Percentiles rank a stretch among this genome's conserved stretches.
phyloP scores from a whole-genome alignment of 495 filamentous ascomycete genomes.

The Viridothelium virens region DNA sequence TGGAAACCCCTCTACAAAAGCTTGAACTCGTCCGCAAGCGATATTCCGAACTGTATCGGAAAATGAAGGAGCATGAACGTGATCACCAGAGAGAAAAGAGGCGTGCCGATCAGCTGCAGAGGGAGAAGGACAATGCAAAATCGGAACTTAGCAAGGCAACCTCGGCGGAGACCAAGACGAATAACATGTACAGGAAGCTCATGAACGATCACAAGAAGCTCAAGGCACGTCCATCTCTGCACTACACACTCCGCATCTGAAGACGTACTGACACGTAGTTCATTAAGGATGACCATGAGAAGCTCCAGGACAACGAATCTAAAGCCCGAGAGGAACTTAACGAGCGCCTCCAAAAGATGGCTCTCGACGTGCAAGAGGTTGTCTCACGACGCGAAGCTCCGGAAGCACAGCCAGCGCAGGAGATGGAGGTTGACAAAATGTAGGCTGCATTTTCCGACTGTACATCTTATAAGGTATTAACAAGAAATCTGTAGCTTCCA shows the following conservation, averaged over 20 bases:
- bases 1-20: constrained; percentile 63
- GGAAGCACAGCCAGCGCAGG: constrained; percentile 41
- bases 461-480: neutral
- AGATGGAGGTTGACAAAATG: constrained; percentile 82
- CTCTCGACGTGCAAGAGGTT: constrained; percentile 73
- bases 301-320: constrained; percentile 72
- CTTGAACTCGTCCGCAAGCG: constrained; percentile 85
- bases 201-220: constrained; percentile 95
- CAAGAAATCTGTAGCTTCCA: constrained; percentile 55
- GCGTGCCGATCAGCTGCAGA: constrained; percentile 86
- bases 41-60: constrained; percentile 80
- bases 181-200: constrained; percentile 86
- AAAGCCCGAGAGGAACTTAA: constrained; percentile 76
- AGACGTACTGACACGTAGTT: constrained; percentile 17
- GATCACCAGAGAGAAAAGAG: constrained; percentile 95
- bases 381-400: constrained; percentile 71
- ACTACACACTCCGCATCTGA: constrained; percentile 9
- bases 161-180: constrained; percentile 84
- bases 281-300: constrained; percentile 79
- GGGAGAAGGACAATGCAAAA: constrained; percentile 84
- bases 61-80: constrained; percentile 90
- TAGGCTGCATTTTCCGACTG: constrained; percentile 39
- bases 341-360: constrained; percentile 64
- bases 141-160: constrained; percentile 81
- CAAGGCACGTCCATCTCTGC: constrained; percentile 51